Evolutionary conservation across 2,329 filamentous ascomycete genomes (phyloP), one percentile per base, ranked within the genome.

Genomic region (Dothidotthia symphoricarpi): DNA sequence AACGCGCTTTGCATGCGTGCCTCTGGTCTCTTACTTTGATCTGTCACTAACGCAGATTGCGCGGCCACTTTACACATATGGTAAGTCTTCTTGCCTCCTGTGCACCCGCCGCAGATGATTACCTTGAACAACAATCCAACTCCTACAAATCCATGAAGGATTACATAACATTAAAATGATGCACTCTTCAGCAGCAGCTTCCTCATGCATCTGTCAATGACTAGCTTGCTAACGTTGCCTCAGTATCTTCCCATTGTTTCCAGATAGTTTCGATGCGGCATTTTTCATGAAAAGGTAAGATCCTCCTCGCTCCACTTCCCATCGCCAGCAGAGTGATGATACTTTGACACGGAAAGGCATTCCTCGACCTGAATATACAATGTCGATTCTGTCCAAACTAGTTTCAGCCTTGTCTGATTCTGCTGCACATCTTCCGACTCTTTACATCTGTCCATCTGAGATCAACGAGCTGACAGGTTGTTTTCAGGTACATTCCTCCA

Each of bases 401-500:
- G 78, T 82, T 82, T 82, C 78, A 82, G 78, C 78, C 78, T 82
- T 82, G 78, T 82, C 78, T 82, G 78, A 82, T 68, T 59, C 53
- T 57, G 55, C 53, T 51, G 32, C 45, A 44, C 13, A 38, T 28
- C 30, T 27, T 36, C 16, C 34, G 41, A 45, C 28, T 47, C 22
- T 41, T 48, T 31, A 31, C 34, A 38, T 28, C 32, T 31, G 39
- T 43, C 34, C 33, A 34, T 45, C 24, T 22, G 43, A 39, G 41
- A 49, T 36, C 32, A 34, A 39, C 30, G 29, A 40, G 56, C 62
- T 65, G 58, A 65, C 54, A 43, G 32, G 41, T 33, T 41, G 27
- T 45, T 32, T 47, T 39, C 51, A 66, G 64, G 58, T 64, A 67
- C 55, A 64, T 45, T 47, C 45, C 49, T 34, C 36, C 32, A 41